These are phyloP conservation scores for Globisporangium iwayamae DNA, from an alignment of 352 stramenopile species.

Conservation along the genomic window DNA sequence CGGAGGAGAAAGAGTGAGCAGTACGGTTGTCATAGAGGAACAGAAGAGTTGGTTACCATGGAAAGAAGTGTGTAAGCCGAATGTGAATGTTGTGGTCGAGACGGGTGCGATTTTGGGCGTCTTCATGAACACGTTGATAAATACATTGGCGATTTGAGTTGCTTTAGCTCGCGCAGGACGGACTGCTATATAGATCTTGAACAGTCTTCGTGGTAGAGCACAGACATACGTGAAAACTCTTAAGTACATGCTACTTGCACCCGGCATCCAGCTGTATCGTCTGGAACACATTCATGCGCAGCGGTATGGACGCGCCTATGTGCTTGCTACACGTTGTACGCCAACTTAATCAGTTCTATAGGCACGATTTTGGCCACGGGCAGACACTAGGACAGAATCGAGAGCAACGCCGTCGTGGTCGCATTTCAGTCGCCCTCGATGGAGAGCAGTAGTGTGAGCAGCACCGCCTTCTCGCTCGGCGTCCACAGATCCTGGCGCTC, in stretches of 20 bases:
- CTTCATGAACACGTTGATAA: background rate
- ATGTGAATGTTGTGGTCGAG: background rate
- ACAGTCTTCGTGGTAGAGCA: too few species aligned
- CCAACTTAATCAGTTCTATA: conserved; percentile 34
- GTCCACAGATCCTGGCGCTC: conserved; percentile 40
- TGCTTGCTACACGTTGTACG: too few species aligned
- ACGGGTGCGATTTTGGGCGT: background rate
- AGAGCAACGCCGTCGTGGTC: conserved; percentile 33
- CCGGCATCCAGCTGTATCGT: too few species aligned
- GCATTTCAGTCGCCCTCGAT: conserved; percentile 26
- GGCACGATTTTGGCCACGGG: conserved; percentile 48
- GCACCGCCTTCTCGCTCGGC: conserved; percentile 46
- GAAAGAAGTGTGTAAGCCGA: background rate
- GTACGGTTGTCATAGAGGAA: background rate
- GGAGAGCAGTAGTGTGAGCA: conserved; percentile 38
- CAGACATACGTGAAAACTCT: too few species aligned
- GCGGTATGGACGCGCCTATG: too few species aligned
- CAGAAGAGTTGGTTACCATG: background rate
- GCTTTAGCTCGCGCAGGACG: background rate
- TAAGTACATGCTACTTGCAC: too few species aligned
- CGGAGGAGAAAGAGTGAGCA: background rate
- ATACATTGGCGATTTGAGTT: background rate
- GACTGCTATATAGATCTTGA: background rate
- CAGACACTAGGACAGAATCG: conserved; percentile 67
- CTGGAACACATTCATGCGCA: too few species aligned